Evolutionary conservation across 2,329 filamentous ascomycete species (phyloP), one percentile per base, ranked within the genome.

Genomic region (Verticillium nonalfalfae): DNA sequence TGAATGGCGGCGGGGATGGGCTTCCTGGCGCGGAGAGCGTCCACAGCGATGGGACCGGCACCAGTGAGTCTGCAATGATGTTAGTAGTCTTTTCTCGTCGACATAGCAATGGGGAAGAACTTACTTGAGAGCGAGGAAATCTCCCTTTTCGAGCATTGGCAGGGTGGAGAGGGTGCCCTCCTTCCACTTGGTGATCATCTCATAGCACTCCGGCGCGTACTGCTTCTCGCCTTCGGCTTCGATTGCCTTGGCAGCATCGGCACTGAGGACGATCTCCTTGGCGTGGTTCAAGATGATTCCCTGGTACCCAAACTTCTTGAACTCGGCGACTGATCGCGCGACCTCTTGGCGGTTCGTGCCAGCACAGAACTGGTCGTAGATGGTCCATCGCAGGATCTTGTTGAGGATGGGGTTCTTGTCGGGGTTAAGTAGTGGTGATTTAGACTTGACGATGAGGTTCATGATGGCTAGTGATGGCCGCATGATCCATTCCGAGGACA

Each of bases 281-380:
- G 82, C 82, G 63, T 82, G 85, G 59, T 84, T 84, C 13, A 85
- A 75, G 10, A 85, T 83, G n/a, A 84, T 78, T 4, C 82, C 83
- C 14, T 76, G 73, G 67, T 84, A 85, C 0, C 83, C 83, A 57
- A 84, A 73, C 7, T 74, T 68, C 57, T 79, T 75, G 33, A 83
- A 66, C n/a, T 76, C 71, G 10, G 72, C 71, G 60, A 78, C 76
- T 0, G 75, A 79, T 18, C 68, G 68, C n/a, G 72, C 72, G 0
- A 83, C 79, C 70, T 85, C 79, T 0, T 71, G 68, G 13, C 72
- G 71, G 33, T 76, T 80, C 67, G 81, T 79, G 1, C 83, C 83
- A 0, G 80, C 79, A 64, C 83, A 86, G 71, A 85, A 86, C 60
- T 86, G 83, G 40, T 82, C 81, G 67, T 73, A 79, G 4, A 81